These are phyloP conservation scores for Curvularia eragrostidis DNA, from an alignment of 2,329 filamentous ascomycete species.

Conservation along the genomic window DNA sequence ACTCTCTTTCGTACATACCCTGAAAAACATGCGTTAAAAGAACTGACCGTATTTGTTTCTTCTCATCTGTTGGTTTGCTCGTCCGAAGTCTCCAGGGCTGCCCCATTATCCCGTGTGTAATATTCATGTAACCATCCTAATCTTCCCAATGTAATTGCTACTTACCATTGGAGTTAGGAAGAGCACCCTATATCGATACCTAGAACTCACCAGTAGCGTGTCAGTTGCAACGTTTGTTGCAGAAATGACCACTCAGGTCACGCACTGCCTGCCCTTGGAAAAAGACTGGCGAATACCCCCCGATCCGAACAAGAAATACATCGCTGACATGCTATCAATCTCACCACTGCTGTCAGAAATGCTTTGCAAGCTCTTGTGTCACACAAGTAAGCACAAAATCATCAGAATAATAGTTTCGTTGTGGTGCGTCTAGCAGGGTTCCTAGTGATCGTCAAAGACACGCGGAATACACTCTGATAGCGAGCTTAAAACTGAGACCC, in stretches of 20 bases:
- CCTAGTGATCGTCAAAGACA: conserved; percentile 7
- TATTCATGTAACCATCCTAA: neutral
- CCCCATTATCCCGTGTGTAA: neutral
- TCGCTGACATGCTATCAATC: conserved; percentile 5
- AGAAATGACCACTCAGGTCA: conserved; percentile 1
- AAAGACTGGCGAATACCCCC: conserved; percentile 4
- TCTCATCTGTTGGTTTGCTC: conserved; percentile 5
- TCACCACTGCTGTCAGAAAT: conserved; percentile 6
- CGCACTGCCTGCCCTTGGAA: conserved; percentile 8
- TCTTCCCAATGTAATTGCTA: neutral
- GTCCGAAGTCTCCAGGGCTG: conserved; percentile 3
- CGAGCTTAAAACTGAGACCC: neutral
- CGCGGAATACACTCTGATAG: conserved; percentile 5
- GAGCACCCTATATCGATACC: neutral
- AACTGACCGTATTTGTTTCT: neutral
- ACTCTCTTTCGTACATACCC: conserved; percentile 1
- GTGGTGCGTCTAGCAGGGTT: conserved; percentile 3
- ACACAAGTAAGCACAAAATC: fast-evolving
- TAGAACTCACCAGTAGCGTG: neutral
- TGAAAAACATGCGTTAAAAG: too few relatives aligned
- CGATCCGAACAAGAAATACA: conserved; percentile 2
- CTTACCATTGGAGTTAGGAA: neutral
- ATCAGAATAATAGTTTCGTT: neutral
- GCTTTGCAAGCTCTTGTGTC: neutral
- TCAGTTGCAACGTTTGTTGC: neutral